Percentiles rank a stretch among this genome's conserved stretches.
phyloP scores from a whole-genome alignment of 495 filamentous ascomycete species.

The Aspergillus saccharolyticus region DNA sequence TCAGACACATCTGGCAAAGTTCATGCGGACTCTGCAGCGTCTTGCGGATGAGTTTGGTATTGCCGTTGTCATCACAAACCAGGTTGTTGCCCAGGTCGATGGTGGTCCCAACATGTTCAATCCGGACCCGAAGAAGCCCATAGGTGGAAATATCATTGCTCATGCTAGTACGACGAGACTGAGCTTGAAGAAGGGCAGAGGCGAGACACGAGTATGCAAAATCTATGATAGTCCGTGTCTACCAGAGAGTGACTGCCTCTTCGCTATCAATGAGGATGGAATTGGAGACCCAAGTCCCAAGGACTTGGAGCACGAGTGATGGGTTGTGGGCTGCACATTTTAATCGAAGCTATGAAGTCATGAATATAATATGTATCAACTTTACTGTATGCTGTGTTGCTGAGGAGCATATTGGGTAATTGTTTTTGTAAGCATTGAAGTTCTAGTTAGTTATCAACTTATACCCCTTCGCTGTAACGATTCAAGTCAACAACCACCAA shows the following conservation, averaged over 20 bases:
- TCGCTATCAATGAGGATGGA: slow-evolving; percentile 94
- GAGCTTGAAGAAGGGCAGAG: slow-evolving; percentile 90
- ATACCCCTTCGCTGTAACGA: too few species aligned
- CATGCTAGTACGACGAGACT: slow-evolving; percentile 89
- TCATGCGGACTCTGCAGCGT: slow-evolving; percentile 89
- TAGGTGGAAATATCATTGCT: slow-evolving; percentile 97
- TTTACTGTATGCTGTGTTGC: neutral
- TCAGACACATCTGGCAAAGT: slow-evolving; percentile 93
- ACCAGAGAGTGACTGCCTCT: slow-evolving; percentile 92
- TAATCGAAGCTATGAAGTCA: slow-evolving; percentile 3
- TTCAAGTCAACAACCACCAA: neutral
- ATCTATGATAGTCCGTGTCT: slow-evolving; percentile 98
- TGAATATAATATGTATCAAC: slow-evolving; percentile 19
- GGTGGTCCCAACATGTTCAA: slow-evolving; percentile 98
- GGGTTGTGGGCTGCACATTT: neutral
- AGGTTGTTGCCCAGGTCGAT: slow-evolving; percentile 97
- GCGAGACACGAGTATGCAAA: slow-evolving; percentile 94
- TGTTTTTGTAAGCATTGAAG: too few species aligned
- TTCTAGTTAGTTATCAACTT: too few species aligned
- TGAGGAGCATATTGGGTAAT: too few species aligned
- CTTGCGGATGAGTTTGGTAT: slow-evolving; percentile 98
- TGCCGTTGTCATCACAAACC: slow-evolving; percentile 97
- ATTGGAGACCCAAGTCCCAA: slow-evolving; percentile 95
- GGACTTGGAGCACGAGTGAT: slow-evolving; percentile 77
- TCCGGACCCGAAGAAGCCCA: slow-evolving; percentile 97